These are phyloP conservation scores for Globisporangium splendens DNA, from an alignment of 352 stramenopile species.

Conservation along the genomic window DNA sequence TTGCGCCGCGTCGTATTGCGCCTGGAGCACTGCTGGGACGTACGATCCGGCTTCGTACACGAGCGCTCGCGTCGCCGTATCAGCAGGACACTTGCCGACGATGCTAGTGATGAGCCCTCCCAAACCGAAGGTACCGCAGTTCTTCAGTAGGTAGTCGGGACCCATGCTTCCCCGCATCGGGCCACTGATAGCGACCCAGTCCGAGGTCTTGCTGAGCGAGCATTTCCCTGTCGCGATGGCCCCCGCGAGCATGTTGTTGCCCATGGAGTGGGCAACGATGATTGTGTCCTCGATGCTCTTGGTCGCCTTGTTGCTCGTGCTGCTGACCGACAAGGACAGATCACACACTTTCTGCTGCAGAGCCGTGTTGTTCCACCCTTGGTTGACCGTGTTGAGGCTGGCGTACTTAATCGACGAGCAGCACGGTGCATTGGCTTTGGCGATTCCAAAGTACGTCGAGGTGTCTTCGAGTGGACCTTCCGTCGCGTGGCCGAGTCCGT, in stretches of 20 bases:
- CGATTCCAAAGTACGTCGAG: constrained; percentile 32
- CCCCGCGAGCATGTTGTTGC: constrained; percentile 41
- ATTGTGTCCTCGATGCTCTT: constrained; percentile 61
- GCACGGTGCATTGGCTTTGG: constrained; percentile 49
- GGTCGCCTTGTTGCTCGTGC: constrained; percentile 26
- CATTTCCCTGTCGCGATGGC: constrained; percentile 23
- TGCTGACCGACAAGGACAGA: constrained; percentile 31
- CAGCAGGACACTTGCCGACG: constrained; percentile 29
- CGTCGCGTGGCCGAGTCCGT: constrained; percentile 33
- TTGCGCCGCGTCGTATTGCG: constrained; percentile 28
- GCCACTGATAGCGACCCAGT: constrained; percentile 38
- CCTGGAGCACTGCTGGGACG: constrained; percentile 16
- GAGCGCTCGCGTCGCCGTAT: constrained; percentile 23
- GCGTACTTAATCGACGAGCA: constrained; percentile 54
- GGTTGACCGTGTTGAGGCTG: constrained; percentile 39
- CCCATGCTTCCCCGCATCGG: constrained; percentile 47
- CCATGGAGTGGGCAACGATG: constrained; percentile 64
- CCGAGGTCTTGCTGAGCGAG: constrained; percentile 15
- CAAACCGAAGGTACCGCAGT: constrained; percentile 12
- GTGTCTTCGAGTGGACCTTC: constrained; percentile 31
- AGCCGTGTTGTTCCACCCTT: constrained; percentile 35
- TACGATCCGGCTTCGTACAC: constrained; percentile 29
- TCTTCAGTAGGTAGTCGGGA: constrained; percentile 32
- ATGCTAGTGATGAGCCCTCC: constrained; percentile 6
- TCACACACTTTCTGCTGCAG: constrained; percentile 41